Evolutionary conservation across 2,329 filamentous ascomycete species (phyloP), one percentile per base, ranked within the genome.

Genomic region (Ramularia endophylla): DNA sequence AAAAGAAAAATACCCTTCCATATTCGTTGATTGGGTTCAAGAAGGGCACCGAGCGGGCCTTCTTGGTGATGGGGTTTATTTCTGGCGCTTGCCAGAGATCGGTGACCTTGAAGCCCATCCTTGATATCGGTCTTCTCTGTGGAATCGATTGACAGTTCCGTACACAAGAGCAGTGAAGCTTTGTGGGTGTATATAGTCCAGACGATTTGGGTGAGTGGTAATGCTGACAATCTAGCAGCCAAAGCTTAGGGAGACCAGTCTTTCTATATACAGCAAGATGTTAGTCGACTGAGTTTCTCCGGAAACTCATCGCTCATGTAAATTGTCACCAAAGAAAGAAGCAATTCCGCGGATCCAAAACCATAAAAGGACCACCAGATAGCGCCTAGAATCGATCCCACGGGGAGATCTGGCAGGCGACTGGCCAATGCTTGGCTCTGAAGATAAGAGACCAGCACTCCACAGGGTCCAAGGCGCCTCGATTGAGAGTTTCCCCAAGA

Each of bases 1-100:
- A 85, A 68, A 94, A 94, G 71, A 89, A 87, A 65, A 94, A 94
- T 0, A 92, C 87, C 5, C 87, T 77, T 27, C 87, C 88, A 69
- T 95, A 88, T 54, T 80, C 69, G 62, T 94, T 75, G 55, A 89
- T 60, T 0, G 83, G 77, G 62, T 94, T 94, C 47, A 95, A 68
- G 16, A 86, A 62, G 0, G 88, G 88, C 34, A 95, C 78, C 0
- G 85, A 85, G 46, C 76, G 79, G 40, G 88, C 88, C 63, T 95
- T 95, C 44, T 76, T 74, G 68, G 83, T 95, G 67, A 87, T 76
- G 8, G 87, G 86, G 63, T 94, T 94, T 67, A 94, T 68, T 61
- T 84, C 78, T 29, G 87, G 87, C 22, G 77, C 72, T 51, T 55
- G 61, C 64, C 69, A 77, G 7, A 67, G 51, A 13, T 43, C 15